Base-by-base conservation (phyloP, 2,329 filamentous ascomycete species). In the Chrysosporium queenslandicum region DNA sequence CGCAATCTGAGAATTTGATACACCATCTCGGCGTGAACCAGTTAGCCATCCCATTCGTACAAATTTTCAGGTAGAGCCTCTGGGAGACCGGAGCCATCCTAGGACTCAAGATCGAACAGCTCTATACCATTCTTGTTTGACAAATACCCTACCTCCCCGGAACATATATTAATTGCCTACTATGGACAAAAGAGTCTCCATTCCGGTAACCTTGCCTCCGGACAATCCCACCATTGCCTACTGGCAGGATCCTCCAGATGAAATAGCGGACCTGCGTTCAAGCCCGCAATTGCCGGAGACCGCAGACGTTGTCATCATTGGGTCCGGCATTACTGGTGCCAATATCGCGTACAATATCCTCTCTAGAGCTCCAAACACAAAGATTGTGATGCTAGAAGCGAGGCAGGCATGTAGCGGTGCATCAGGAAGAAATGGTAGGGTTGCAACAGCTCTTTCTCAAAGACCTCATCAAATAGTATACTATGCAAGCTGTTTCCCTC, bases 321-420 rank as follows among this genome's bases (percentile, higher is more conserved):
- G 69, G n/a, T 66, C 66, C 11, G 69, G 69, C 1, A 67, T 71
- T 45, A 63, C 66, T 18, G 69, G 68, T 34, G 63, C 67, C 11
- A 59, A 58, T 40, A 58, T 70, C 23, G 66, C 66, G 6, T 62
- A 60, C 50, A 62, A 64, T 41, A 54, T 65, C 27, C 58, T 64
- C 11, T 58, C 55, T 4, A 56, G 58, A 25, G 53, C 58, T 25
- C 52, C 57, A 14, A 25, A 42, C 6, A 59, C 59, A 11, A 59
- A 55, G 18, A 58, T 74, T 30, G 60, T 71, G 11, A 58, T 73
- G 52, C 60, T 74, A 4, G 71, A 74, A 59, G 71, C 71, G 63
- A 55, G 60, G 21, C 50, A 58, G 34, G 55, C 58, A 20, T 55
- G 53, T 42, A 57, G 56, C 23, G 56, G 58, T 12, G 56, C 60